A percentile compares a stretch with the other conserved stretches of the same genome.
These are phyloP conservation scores for Rhizopogon salebrosus DNA, from an alignment of 768 basidiomycete genomes.

Conservation along the genomic window DNA sequence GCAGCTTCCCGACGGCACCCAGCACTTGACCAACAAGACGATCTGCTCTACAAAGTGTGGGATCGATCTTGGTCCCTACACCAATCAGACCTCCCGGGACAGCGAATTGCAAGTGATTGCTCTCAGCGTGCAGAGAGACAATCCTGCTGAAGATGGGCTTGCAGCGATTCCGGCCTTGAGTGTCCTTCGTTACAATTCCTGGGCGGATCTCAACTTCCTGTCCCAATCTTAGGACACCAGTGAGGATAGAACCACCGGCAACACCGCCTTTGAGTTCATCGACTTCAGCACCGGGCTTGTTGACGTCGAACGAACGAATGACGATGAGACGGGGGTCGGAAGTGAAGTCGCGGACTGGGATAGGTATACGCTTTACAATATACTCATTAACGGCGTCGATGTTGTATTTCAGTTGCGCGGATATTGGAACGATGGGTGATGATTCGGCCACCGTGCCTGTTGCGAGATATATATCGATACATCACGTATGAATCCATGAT, in stretches of 20 bases:
- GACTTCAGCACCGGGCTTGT: constrained; percentile 96
- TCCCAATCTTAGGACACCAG: constrained; percentile 84
- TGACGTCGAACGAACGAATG: constrained; percentile 99
- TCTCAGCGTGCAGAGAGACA: constrained; percentile 91
- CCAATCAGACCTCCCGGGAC: constrained; percentile 98
- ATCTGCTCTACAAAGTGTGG: constrained; percentile 95
- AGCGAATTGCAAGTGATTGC: constrained; percentile 89
- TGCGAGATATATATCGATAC: not conserved
- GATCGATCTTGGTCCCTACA: constrained; percentile 96
- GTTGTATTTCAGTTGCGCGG: constrained; percentile 97
- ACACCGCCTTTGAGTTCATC: constrained; percentile 98
- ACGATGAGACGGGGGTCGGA: constrained; percentile 93
- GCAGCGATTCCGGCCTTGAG: constrained; percentile 82
- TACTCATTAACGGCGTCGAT: constrained; percentile 99
- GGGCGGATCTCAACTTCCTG: constrained; percentile 96
- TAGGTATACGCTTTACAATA: constrained; percentile 94
- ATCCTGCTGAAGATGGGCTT: constrained; percentile 91
- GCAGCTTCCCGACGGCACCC: constrained; percentile 90
- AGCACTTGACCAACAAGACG: constrained; percentile 95
- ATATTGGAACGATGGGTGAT: constrained; percentile 98
- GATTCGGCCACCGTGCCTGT: constrained; percentile 93
- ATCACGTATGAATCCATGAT: not conserved
- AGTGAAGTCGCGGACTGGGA: constrained; percentile 89
- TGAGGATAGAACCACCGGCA: constrained; percentile 93
- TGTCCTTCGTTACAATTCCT: constrained; percentile 94